These are phyloP conservation scores for Gossypium davidsonii DNA, from an alignment of 441 rosid genomes.

Conservation along the genomic window DNA sequence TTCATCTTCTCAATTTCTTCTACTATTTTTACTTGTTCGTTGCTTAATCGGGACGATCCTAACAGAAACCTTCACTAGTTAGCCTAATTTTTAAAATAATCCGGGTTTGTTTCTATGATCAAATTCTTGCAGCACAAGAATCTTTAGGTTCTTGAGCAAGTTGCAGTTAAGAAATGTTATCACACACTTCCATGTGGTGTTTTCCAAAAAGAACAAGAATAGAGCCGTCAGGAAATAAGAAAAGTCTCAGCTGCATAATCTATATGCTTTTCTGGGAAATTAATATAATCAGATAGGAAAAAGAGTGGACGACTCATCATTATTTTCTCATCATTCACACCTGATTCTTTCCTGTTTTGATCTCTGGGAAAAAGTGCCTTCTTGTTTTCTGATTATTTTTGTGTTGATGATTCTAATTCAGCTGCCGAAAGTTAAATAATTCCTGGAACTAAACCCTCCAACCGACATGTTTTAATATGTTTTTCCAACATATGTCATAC, in stretches of 20 bases:
- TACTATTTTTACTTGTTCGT: no score
- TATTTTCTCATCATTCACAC: constrained; percentile 1
- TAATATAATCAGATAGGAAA: neutral
- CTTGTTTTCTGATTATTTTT: neutral
- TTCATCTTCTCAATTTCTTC: no score
- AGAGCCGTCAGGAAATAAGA: neutral
- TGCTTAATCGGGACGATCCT: no score
- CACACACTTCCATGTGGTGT: neutral
- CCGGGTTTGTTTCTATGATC: neutral
- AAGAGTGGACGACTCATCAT: neutral
- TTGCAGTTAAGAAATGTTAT: neutral
- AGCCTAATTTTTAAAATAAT: neutral
- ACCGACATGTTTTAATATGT: neutral
- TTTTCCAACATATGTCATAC: neutral
- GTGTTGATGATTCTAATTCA: neutral
- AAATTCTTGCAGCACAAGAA: neutral
- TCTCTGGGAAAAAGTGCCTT: neutral
- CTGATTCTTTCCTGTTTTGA: neutral
- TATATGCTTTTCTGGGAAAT: neutral
- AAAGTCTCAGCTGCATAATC: neutral
- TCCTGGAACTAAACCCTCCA: neutral
- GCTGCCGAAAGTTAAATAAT: neutral
- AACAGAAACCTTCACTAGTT: neutral
- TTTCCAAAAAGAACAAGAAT: neutral
- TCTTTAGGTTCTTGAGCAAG: neutral